These are phyloP conservation scores for Ganoderma multipileum DNA, from an alignment of 1,284 basidiomycete species.

Conservation along the genomic window DNA sequence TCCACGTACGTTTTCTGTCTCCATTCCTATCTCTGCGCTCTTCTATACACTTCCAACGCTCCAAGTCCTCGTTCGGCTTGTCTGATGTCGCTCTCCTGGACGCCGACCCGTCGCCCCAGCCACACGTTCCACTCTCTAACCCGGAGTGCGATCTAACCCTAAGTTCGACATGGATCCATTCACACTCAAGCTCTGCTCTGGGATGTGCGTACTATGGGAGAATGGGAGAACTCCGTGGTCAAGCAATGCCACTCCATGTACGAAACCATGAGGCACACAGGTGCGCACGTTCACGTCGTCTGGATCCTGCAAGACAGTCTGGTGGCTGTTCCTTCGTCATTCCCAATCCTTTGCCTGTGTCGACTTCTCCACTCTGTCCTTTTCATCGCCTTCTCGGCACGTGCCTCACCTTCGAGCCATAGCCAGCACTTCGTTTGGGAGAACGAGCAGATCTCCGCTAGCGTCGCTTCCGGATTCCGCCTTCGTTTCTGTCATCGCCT, in stretches of 20 bases:
- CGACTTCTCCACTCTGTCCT: slow-evolving; percentile 42
- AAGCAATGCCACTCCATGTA: slow-evolving; percentile 35
- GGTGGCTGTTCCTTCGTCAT: slow-evolving; percentile 14
- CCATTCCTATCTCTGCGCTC: slow-evolving; percentile 17
- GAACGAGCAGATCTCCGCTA: slow-evolving; percentile 51
- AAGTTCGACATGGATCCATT: slow-evolving; percentile 44
- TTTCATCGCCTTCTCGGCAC: slow-evolving; percentile 56
- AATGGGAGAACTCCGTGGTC: slow-evolving; percentile 13
- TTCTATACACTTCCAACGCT: slow-evolving; percentile 36
- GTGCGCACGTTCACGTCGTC: slow-evolving; percentile 24
- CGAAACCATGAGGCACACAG: slow-evolving; percentile 8
- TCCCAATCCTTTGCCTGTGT: slow-evolving; percentile 37
- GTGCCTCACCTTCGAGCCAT: slow-evolving; percentile 36
- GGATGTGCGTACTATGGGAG: slow-evolving; percentile 34
- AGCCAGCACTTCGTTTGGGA: slow-evolving; percentile 26
- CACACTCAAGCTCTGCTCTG: slow-evolving; percentile 42
- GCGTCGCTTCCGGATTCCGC: slow-evolving; percentile 54
- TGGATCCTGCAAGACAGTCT: slow-evolving; percentile 30
- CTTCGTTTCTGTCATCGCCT: slow-evolving; percentile 29
- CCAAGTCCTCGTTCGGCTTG: slow-evolving; percentile 35
- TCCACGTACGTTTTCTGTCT: slow-evolving; percentile 5
- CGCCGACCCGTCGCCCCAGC: slow-evolving; percentile 36
- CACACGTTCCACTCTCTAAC: slow-evolving; percentile 40
- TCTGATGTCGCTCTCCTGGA: slow-evolving; percentile 25
- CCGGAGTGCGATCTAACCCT: slow-evolving; percentile 59